Evolutionary conservation across 2,329 filamentous ascomycete species (phyloP).

Genomic region (Arthrobotrys pseudoclavata): DNA sequence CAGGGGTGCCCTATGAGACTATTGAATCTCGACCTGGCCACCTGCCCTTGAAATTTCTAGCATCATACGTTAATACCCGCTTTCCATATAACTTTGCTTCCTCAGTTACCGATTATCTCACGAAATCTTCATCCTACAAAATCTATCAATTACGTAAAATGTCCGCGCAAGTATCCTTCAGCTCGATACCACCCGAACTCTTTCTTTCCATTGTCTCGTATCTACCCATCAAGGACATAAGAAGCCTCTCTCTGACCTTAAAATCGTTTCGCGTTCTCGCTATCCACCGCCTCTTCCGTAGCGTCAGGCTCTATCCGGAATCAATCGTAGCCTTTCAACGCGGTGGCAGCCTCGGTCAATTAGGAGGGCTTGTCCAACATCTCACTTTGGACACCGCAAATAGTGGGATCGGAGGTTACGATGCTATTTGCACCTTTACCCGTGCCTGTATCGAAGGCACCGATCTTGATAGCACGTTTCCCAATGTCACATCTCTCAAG

Average conservation of each 20-base stretch:
- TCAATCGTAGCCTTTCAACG: conserved; percentile 30
- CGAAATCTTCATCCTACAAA: too few relatives aligned
- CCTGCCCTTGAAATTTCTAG: too few relatives aligned
- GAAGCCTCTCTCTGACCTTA: conserved; percentile 24
- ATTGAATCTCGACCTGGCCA: too few relatives aligned
- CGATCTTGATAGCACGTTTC: background rate
- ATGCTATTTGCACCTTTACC: background rate
- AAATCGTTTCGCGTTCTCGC: conserved; percentile 23
- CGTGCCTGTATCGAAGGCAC: background rate
- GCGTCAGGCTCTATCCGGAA: conserved; percentile 3
- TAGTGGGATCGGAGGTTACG: background rate
- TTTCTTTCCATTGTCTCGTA: conserved; percentile 29
- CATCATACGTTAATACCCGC: too few relatives aligned
- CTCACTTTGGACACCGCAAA: background rate
- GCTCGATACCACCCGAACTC: conserved; percentile 28
- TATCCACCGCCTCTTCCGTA: conserved; percentile 20
- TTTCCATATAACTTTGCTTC: too few relatives aligned
- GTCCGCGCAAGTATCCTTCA: background rate
- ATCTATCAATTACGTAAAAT: background rate
- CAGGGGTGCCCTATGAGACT: too few relatives aligned
- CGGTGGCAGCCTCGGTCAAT: conserved; percentile 1
- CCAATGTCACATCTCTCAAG: background rate
- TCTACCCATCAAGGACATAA: conserved; percentile 7
- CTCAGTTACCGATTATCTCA: too few relatives aligned
- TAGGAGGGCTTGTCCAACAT: background rate